Percentiles rank a stretch among this genome's conserved stretches.
Conservation (phyloP, 2,329 filamentous ascomycete species). For the Penicillium rolfsii region DNA sequence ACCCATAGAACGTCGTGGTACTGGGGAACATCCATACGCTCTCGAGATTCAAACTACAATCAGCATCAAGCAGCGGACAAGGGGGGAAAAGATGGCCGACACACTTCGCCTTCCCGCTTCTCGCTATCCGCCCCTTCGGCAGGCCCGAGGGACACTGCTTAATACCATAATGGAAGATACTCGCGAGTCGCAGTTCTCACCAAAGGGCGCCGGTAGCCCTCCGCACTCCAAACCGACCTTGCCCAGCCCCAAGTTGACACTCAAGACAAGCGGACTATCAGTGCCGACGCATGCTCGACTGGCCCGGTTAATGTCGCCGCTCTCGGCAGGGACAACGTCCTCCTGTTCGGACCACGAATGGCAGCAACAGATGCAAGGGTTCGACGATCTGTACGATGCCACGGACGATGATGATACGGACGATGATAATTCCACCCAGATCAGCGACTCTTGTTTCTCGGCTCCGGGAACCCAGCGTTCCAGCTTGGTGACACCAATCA, state of each 20-base stretch:
- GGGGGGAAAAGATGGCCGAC: conserved; percentile 47
- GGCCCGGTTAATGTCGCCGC: conserved; percentile 37
- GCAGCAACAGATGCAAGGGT: conserved; percentile 68
- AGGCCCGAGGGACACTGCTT: conserved; percentile 61
- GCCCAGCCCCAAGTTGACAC: conserved; percentile 38
- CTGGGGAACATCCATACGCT: conserved; percentile 13
- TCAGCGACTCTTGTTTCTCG: conserved; percentile 52
- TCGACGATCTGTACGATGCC: conserved; percentile 85
- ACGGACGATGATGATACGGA: conserved; percentile 70
- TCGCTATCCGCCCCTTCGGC: conserved; percentile 59
- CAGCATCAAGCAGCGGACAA: conserved; percentile 32
- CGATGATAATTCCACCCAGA: conserved; percentile 46
- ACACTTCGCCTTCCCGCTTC: conserved; percentile 53
- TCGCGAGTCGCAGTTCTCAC: conserved; percentile 35
- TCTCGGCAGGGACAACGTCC: conserved; percentile 38
- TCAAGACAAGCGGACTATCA: conserved; percentile 38
- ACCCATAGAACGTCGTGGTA: conserved; percentile 31
- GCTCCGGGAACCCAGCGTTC: conserved; percentile 55
- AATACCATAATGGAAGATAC: conserved; percentile 67
- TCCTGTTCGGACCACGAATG: conserved; percentile 60
- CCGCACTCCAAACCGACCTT: conserved; percentile 11
- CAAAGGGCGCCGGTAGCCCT: conserved; percentile 19
- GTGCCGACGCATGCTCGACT: conserved; percentile 26
- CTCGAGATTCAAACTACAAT: conserved; percentile 23
- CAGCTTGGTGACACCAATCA: conserved; percentile 50